A percentile compares a stretch with the other conserved stretches of the same genome.
These are phyloP conservation scores for Beauveria asiatica DNA, from an alignment of 2,329 filamentous ascomycete genomes.

Conservation along the genomic window DNA sequence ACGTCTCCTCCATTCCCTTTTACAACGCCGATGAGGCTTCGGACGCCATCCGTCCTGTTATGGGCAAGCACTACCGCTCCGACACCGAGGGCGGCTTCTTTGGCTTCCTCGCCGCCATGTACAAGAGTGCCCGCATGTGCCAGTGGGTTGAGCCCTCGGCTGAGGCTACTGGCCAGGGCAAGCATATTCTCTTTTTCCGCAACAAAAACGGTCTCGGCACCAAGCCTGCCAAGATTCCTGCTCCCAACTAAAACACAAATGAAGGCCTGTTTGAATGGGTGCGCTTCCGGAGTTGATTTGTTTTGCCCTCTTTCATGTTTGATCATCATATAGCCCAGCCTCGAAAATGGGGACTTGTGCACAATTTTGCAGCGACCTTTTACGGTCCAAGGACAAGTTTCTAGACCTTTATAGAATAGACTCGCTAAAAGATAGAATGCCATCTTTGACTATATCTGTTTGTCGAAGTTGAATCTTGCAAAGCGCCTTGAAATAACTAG, in stretches of 20 bases:
- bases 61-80: conserved; percentile 90
- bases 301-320: not conserved
- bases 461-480: not conserved
- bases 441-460: not conserved
- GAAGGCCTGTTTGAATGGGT: not conserved
- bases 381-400: not conserved
- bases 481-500: too few relatives aligned
- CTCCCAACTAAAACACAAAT: not conserved
- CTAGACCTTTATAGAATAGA: conserved; percentile 3
- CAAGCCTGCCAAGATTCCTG: conserved; percentile 20
- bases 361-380: not conserved
- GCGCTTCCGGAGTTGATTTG: not conserved
- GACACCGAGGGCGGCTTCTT: conserved; percentile 67
- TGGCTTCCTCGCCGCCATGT: conserved; percentile 81
- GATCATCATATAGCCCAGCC: conserved; percentile 1
- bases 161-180: conserved; percentile 69
- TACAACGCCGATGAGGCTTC: conserved; percentile 93
- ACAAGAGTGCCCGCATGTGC: conserved; percentile 74
- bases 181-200: conserved; percentile 87
- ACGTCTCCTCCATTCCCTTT: conserved; percentile 91
- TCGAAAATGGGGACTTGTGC: not conserved
- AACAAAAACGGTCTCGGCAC: conserved; percentile 84
- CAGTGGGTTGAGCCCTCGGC: conserved; percentile 95
- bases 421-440: not conserved
- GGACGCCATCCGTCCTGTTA: conserved; percentile 88